These are phyloP conservation scores for Verticillium nonalfalfae DNA, from an alignment of 2,329 filamentous ascomycete genomes.

Conservation along the genomic window DNA sequence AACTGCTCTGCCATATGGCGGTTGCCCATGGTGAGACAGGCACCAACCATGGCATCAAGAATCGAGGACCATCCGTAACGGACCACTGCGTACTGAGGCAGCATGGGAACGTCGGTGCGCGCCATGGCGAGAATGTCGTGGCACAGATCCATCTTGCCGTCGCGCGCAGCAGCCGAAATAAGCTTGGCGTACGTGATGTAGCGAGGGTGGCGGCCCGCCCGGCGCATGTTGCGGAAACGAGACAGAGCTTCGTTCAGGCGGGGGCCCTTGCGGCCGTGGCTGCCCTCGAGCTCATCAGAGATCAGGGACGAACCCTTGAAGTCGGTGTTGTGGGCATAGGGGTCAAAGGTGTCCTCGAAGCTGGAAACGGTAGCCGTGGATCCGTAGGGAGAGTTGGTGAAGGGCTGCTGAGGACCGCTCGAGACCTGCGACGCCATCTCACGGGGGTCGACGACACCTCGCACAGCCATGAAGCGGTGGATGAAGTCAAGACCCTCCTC, in stretches of 20 bases:
- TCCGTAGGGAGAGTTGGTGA: slow-evolving; percentile 42
- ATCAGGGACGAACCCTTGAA: slow-evolving; percentile 90
- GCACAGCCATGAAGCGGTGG: slow-evolving; percentile 49
- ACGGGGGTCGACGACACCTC: slow-evolving; percentile 49
- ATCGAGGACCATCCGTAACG: slow-evolving; percentile 96
- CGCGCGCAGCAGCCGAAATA: slow-evolving; percentile 82
- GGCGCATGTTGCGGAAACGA: slow-evolving; percentile 89
- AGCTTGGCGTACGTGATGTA: slow-evolving; percentile 98
- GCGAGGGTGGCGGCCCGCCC: slow-evolving; percentile 81
- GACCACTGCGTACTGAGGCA: slow-evolving; percentile 78
- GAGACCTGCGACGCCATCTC: slow-evolving; percentile 40
- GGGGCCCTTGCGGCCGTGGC: slow-evolving; percentile 63
- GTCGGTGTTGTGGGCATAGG: slow-evolving; percentile 84
- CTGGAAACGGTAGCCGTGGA: slow-evolving; percentile 51
- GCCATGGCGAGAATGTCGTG: slow-evolving; percentile 88
- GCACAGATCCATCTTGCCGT: slow-evolving; percentile 73
- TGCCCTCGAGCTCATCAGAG: slow-evolving; percentile 80
- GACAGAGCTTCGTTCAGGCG: slow-evolving; percentile 74
- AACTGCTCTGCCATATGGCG: slow-evolving; percentile 76
- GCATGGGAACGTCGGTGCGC: slow-evolving; percentile 77
- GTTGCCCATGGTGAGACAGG: slow-evolving; percentile 77
- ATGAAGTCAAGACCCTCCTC: slow-evolving; percentile 78
- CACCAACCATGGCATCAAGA: slow-evolving; percentile 92
- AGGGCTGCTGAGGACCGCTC: slow-evolving; percentile 38
- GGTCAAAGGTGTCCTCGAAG: slow-evolving; percentile 81